Percentiles rank a stretch among this genome's conserved stretches.
Conservation (phyloP, 257 asterid genomes). For the Cordia subcordata region DNA sequence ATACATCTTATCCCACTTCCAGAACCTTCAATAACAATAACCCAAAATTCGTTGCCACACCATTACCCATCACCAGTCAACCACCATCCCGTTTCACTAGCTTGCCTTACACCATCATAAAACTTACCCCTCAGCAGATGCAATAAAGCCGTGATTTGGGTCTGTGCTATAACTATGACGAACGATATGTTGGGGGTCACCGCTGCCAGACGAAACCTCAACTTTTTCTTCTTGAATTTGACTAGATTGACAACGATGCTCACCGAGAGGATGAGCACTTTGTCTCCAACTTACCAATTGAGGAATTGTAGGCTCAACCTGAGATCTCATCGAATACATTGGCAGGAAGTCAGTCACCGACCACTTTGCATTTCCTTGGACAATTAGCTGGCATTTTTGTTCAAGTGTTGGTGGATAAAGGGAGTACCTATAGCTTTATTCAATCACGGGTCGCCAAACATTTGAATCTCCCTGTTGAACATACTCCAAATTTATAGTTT, state of each 20-base stretch:
- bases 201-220: neutral
- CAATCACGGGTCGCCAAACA: neutral
- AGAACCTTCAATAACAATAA: too few species aligned
- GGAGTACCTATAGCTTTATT: neutral
- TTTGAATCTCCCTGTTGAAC: neutral
- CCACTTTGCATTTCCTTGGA: neutral
- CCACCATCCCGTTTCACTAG: too few species aligned
- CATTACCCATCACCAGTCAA: too few species aligned
- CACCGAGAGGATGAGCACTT: too few species aligned
- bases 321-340: neutral
- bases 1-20: too few species aligned
- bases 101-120: neutral
- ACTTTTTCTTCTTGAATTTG: neutral
- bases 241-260: too few species aligned
- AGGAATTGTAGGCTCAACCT: too few species aligned
- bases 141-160: neutral
- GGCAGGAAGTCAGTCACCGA: neutral
- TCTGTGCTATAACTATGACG: neutral
- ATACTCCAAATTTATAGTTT: neutral
- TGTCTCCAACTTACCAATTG: too few species aligned
- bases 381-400: neutral
- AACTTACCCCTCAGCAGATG: neutral
- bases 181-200: neutral
- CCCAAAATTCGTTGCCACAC: too few species aligned
- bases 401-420: neutral